phyloP scores from a whole-genome alignment of 352 stramenopile species.

The Globisporangium megalacanthum region DNA sequence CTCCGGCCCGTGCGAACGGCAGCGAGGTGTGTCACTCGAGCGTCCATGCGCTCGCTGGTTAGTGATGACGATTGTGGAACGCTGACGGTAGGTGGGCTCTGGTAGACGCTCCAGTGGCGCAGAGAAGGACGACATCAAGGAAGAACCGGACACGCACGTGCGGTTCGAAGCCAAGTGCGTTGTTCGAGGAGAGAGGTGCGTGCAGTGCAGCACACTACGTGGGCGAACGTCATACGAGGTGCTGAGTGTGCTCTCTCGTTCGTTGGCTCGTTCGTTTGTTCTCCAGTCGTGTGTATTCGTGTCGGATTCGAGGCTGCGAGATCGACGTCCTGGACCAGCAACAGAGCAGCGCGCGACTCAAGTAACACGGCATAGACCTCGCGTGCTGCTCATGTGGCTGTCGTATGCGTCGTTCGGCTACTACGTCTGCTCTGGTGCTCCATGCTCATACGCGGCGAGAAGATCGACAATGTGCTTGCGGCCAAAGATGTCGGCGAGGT shows the following conservation, averaged over 20 bases:
- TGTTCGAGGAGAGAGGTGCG: slow-evolving; percentile 38
- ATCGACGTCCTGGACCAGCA: slow-evolving; percentile 10
- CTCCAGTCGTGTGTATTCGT: slow-evolving; percentile 8
- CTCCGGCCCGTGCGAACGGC: slow-evolving; percentile 19
- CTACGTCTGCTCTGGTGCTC: slow-evolving; percentile 1
- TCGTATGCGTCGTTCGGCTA: not conserved
- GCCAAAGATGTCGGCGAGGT: slow-evolving; percentile 40
- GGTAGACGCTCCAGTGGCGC: not conserved
- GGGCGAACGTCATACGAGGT: too few relatives aligned
- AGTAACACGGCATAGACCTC: not conserved
- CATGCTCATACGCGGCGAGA: slow-evolving; percentile 6
- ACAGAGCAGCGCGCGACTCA: not conserved
- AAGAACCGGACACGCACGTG: not conserved
- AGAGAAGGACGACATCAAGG: slow-evolving; percentile 3
- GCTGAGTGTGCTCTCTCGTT: not conserved
- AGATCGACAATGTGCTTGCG: slow-evolving; percentile 25
- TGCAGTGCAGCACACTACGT: too few relatives aligned
- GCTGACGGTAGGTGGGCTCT: not conserved
- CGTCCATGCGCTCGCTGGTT: too few relatives aligned
- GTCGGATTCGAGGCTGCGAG: not conserved
- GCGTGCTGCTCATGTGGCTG: not conserved
- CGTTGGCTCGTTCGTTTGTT: not conserved
- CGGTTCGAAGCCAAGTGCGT: slow-evolving; percentile 48
- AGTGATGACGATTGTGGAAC: not conserved
- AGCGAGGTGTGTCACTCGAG: not conserved